These are phyloP conservation scores for Musa beccarii DNA, from an alignment of 176 grass and related monocot species.

Conservation along the genomic window DNA sequence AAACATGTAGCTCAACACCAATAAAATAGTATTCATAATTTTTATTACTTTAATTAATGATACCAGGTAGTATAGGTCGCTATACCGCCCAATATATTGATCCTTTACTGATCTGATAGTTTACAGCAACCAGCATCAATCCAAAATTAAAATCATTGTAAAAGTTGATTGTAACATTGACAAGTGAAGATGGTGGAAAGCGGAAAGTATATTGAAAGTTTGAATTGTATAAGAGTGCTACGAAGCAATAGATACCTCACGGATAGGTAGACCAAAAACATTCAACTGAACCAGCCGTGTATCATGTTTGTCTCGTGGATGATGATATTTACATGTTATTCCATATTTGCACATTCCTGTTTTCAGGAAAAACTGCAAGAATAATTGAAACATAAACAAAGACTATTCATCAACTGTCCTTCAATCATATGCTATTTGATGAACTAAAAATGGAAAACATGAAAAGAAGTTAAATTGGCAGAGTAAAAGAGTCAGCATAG, in stretches of 20 bases:
- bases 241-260: slow-evolving; percentile 18
- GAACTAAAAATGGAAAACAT: not conserved
- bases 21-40: not conserved
- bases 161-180: too few relatives aligned
- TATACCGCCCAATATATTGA: too few relatives aligned
- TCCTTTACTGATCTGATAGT: too few relatives aligned
- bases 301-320: slow-evolving; percentile 32
- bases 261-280: slow-evolving; percentile 30
- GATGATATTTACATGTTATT: slow-evolving; percentile 33
- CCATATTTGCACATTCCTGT: slow-evolving; percentile 36
- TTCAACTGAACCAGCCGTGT: slow-evolving; percentile 22
- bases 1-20: not conserved
- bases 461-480: too few relatives aligned
- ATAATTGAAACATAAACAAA: slow-evolving; percentile 2
- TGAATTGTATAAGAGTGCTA: too few relatives aligned
- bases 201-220: too few relatives aligned
- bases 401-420: not conserved
- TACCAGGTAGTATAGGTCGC: too few relatives aligned
- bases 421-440: not conserved
- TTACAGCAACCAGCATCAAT: too few relatives aligned
- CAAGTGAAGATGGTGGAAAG: too few relatives aligned
- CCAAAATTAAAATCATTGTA: too few relatives aligned
- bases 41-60: too few relatives aligned
- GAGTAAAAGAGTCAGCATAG: too few relatives aligned
- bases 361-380: slow-evolving; percentile 38